Conservation (phyloP, 192 early-diverging fungal genomes). For the Rhizophlyctis rosea region DNA sequence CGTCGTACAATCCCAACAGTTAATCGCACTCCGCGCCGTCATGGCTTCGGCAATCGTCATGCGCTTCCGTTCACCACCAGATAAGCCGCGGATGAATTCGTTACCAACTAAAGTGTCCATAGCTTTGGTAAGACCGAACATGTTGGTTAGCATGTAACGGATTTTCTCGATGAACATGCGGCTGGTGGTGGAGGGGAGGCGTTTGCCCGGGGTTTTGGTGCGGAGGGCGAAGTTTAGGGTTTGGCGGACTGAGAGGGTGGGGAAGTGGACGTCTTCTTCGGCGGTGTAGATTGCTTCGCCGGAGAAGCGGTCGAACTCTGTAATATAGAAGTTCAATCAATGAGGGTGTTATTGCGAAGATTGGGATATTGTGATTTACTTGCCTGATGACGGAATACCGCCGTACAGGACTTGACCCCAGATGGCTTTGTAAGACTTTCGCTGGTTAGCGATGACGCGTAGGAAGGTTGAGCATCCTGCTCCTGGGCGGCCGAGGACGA, state of each 20-base stretch:
- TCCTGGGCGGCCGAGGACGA: conserved; percentile 67
- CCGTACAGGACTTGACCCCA: conserved; percentile 13
- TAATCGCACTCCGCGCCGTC: conserved; percentile 16
- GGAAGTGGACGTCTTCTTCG: conserved; percentile 80
- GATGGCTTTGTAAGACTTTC: conserved; percentile 16
- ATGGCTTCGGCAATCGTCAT: conserved; percentile 62
- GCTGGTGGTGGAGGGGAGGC: background rate
- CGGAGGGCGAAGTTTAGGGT: conserved; percentile 74
- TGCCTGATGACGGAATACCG: conserved; percentile 8
- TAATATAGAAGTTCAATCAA: background rate
- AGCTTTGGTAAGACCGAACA: conserved; percentile 18
- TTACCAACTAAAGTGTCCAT: conserved; percentile 46
- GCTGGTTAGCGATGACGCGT: conserved; percentile 52
- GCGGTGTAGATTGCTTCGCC: conserved; percentile 79
- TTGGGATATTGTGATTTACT: too few species aligned
- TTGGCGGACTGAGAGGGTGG: conserved; percentile 73
- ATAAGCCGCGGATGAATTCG: conserved; percentile 53
- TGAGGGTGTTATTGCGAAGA: too few species aligned
- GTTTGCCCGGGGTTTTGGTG: conserved; percentile 17
- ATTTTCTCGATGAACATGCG: conserved; percentile 1
- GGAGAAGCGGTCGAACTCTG: conserved; percentile 12
- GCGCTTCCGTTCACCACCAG: conserved; percentile 66
- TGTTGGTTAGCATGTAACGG: conserved; percentile 14
- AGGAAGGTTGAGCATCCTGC: conserved; percentile 65
- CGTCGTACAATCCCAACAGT: conserved; percentile 43